Percentiles rank a stretch among this genome's conserved stretches.
phyloP scores from a whole-genome alignment of 371 early-diverging fungal genomes.

The Apophysomyces ossiformis region DNA sequence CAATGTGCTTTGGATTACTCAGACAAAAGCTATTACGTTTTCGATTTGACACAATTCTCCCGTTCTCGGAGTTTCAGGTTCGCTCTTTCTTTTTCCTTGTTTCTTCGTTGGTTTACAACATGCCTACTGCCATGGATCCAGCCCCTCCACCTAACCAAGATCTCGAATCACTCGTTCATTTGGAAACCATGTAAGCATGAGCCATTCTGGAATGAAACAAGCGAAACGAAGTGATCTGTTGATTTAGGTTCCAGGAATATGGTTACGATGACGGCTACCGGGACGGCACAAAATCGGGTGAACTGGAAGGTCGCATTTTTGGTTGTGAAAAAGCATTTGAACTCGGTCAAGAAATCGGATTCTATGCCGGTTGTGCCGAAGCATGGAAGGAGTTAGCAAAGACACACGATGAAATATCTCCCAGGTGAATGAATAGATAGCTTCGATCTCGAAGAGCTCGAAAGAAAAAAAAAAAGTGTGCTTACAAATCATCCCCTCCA shows the following conservation, averaged over 20 bases:
- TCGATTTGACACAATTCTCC: too few relatives aligned
- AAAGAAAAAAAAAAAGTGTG: too few relatives aligned
- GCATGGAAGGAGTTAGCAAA: slow-evolving; percentile 58
- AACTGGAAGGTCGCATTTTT: slow-evolving; percentile 73
- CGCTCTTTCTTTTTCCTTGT: not conserved
- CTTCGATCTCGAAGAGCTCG: too few relatives aligned
- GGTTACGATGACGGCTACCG: slow-evolving; percentile 71
- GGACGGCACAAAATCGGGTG: slow-evolving; percentile 65
- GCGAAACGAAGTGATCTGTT: slow-evolving; percentile 3
- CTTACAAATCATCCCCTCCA: too few relatives aligned
- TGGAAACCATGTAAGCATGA: slow-evolving; percentile 64
- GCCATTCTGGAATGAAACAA: not conserved
- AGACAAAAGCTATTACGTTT: too few relatives aligned
- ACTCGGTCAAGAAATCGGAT: slow-evolving; percentile 73
- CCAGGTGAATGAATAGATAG: slow-evolving; percentile 33
- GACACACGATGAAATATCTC: slow-evolving; percentile 43
- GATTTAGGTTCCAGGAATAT: slow-evolving; percentile 65
- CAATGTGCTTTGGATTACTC: too few relatives aligned
- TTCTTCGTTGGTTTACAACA: not conserved
- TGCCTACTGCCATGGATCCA: not conserved
- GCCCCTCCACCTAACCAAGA: slow-evolving; percentile 32
- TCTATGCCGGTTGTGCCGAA: slow-evolving; percentile 71
- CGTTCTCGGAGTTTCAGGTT: not conserved
- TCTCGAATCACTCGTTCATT: slow-evolving; percentile 60
- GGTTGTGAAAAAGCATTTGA: slow-evolving; percentile 77